A percentile compares a stretch with the other conserved stretches of the same genome.
These are phyloP conservation scores for Chlorencoelia australis DNA, from an alignment of 2,329 filamentous ascomycete species.

Conservation along the genomic window DNA sequence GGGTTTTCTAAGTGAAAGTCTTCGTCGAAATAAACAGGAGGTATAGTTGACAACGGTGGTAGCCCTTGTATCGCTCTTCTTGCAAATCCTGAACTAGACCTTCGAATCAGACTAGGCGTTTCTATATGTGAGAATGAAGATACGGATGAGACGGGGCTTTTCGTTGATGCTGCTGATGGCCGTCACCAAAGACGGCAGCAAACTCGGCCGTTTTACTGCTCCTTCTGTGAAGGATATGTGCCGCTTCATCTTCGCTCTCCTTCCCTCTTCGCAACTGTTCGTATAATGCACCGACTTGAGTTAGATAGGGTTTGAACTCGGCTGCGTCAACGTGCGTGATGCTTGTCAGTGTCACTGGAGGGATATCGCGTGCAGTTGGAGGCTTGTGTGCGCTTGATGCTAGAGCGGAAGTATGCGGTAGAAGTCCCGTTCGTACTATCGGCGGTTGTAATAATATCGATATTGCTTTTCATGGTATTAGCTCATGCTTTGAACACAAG, in stretches of 20 bases:
- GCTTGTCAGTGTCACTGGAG: constrained; percentile 83
- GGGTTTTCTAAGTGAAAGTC: constrained; percentile 94
- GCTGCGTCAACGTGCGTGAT: constrained; percentile 70
- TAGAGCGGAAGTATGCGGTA: constrained; percentile 67
- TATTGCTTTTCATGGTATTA: constrained; percentile 49
- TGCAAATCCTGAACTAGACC: constrained; percentile 35
- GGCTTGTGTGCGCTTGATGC: constrained; percentile 64
- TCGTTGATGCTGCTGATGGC: constrained; percentile 18
- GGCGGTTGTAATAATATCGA: constrained; percentile 83
- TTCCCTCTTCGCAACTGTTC: constrained; percentile 80
- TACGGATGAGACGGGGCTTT: constrained; percentile 25
- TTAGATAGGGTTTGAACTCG: constrained; percentile 74
- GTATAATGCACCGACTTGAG: constrained; percentile 77
- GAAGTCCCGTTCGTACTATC: constrained; percentile 76
- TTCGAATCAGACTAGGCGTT: constrained; percentile 26
- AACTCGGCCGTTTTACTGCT: constrained; percentile 29
- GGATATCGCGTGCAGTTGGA: constrained; percentile 81
- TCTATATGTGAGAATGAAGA: constrained; percentile 30
- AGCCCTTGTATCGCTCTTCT: constrained; percentile 57
- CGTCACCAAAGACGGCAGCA: constrained; percentile 29
- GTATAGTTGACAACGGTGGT: constrained; percentile 86
- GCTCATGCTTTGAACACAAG: neutral
- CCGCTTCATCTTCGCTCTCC: constrained; percentile 58
- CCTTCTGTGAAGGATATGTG: constrained; percentile 21
- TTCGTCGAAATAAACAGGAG: constrained; percentile 85